Conservation (phyloP, 768 basidiomycete genomes). For the Cantharellus cinnabarinus region DNA sequence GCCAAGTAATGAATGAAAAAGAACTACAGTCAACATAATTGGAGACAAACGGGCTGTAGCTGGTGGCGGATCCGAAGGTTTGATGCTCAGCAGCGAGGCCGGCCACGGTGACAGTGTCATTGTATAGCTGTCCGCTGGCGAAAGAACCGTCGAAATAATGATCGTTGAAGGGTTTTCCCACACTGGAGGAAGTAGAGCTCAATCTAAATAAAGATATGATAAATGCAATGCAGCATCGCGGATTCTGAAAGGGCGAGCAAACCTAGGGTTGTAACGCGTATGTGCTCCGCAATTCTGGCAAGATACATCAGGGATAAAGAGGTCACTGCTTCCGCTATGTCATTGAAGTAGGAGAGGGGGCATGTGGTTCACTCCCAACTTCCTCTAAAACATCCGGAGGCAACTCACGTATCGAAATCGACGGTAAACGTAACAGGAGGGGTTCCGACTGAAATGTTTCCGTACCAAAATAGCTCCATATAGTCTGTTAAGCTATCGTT, state of each 20-base stretch:
- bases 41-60: constrained; percentile 15
- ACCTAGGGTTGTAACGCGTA: constrained; percentile 18
- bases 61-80: constrained; percentile 24
- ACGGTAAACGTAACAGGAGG: constrained; percentile 5
- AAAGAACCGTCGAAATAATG: constrained; percentile 24
- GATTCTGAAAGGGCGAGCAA: not conserved
- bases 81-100: constrained; percentile 25
- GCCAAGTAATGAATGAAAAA: not conserved
- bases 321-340: constrained; percentile 8
- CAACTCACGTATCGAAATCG: constrained; percentile 6
- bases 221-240: constrained; percentile 6
- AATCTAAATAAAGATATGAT: not conserved
- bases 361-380: not conserved
- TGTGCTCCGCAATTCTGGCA: constrained; percentile 19
- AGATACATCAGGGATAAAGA: constrained; percentile 17
- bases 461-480: not conserved
- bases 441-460: constrained; percentile 1
- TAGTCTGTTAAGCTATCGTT: not conserved
- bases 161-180: constrained; percentile 18
- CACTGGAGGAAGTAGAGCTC: constrained; percentile 18
- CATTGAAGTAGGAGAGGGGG: not conserved
- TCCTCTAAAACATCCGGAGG: not conserved
- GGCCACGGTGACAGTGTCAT: constrained; percentile 27
- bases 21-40: not conserved
- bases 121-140: constrained; percentile 19